A percentile compares a stretch with the other conserved stretches of the same genome.
These are phyloP conservation scores for Cyberlindnera euphorbiae DNA, from an alignment of 805 yeast genomes.

Conservation along the genomic window DNA sequence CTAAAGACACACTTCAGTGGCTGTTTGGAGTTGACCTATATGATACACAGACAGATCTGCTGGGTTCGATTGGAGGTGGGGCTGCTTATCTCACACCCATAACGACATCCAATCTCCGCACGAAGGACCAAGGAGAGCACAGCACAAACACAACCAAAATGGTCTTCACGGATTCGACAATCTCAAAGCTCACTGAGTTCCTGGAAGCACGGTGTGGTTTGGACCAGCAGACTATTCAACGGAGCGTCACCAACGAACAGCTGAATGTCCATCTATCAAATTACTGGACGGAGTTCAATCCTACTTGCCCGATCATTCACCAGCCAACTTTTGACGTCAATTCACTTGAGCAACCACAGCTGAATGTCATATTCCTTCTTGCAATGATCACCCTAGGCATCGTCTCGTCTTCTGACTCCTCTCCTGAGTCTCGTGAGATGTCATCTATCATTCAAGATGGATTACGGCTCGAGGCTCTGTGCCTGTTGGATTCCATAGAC, in stretches of 20 bases:
- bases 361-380: conserved; percentile 15
- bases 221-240: too few species aligned
- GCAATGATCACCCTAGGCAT: conserved; percentile 21
- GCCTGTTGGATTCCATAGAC: conserved; percentile 12
- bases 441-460: conserved; percentile 20
- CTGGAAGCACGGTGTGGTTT: too few species aligned
- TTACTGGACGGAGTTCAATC: conserved; percentile 34
- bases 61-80: background rate
- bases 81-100: too few species aligned
- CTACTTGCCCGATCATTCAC: conserved; percentile 37
- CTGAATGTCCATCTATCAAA: conserved; percentile 22
- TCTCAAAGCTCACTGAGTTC: too few species aligned
- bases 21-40: conserved; percentile 16
- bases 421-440: conserved; percentile 5
- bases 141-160: too few species aligned
- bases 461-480: conserved; percentile 11
- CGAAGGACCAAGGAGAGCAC: too few species aligned
- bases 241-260: background rate
- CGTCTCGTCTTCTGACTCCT: conserved; percentile 9
- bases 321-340: conserved; percentile 28
- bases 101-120: too few species aligned
- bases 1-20: conserved; percentile 22
- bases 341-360: conserved; percentile 2
- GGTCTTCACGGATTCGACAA: too few species aligned
- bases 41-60: too few species aligned